Evolutionary conservation across 2,329 filamentous ascomycete species (phyloP).

Genomic region (Fusarium succisae): DNA sequence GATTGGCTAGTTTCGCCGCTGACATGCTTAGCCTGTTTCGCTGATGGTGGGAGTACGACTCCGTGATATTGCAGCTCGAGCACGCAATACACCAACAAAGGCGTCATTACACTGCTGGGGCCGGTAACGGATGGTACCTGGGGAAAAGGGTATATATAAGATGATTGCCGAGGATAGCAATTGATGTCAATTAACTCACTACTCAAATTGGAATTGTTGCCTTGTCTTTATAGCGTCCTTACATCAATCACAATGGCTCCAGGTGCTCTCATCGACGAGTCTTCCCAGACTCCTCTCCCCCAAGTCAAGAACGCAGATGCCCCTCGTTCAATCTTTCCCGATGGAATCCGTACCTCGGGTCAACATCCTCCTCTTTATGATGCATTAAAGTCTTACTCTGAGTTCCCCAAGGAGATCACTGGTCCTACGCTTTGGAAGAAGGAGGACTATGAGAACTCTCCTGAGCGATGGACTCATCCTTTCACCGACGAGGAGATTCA

Average conservation of each 20-base stretch:
- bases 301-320: conserved; percentile 40
- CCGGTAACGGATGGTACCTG: conserved; percentile 19
- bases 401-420: conserved; percentile 76
- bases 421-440: conserved; percentile 79
- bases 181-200: not conserved
- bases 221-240: not conserved
- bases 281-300: conserved; percentile 21
- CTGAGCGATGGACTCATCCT: conserved; percentile 77
- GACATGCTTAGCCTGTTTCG: conserved; percentile 8
- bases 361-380: conserved; percentile 77
- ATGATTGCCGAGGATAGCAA: not conserved
- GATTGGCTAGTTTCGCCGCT: conserved; percentile 12
- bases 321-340: conserved; percentile 51
- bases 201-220: not conserved
- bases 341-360: conserved; percentile 67
- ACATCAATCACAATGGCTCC: conserved; percentile 35
- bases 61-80: conserved; percentile 40
- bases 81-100: conserved; percentile 42
- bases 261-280: conserved; percentile 38
- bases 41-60: conserved; percentile 34
- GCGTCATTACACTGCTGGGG: conserved; percentile 39
- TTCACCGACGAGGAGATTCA: conserved; percentile 73
- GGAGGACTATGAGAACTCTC: conserved; percentile 70
- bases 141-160: conserved; percentile 22
- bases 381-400: conserved; percentile 70